These are phyloP conservation scores for Penicillium sp. DNA, from an alignment of 2,329 filamentous ascomycete genomes.

Conservation along the genomic window DNA sequence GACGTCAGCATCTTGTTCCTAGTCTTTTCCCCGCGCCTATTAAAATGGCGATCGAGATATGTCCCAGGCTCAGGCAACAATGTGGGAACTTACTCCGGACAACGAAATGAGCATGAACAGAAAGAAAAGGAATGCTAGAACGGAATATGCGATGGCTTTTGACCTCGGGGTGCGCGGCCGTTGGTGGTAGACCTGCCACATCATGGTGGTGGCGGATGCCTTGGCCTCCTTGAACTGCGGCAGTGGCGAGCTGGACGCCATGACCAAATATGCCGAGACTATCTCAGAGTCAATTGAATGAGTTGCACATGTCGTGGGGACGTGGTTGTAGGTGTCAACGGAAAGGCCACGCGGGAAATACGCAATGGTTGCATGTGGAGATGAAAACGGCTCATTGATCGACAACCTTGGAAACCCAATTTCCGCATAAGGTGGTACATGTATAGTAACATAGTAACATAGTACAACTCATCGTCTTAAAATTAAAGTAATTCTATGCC, in stretches of 20 bases:
- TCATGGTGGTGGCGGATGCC: constrained; percentile 19
- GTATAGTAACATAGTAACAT: neutral
- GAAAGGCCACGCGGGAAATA: constrained; percentile 20
- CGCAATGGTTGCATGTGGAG: constrained; percentile 16
- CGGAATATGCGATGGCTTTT: constrained; percentile 23
- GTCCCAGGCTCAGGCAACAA: neutral
- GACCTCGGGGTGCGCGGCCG: constrained; percentile 29
- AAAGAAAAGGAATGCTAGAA: constrained; percentile 26
- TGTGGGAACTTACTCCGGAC: constrained; percentile 19
- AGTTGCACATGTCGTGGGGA: constrained; percentile 11
- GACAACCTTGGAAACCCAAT: constrained; percentile 3
- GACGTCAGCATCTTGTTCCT: neutral
- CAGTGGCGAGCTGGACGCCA: constrained; percentile 28
- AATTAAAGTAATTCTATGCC: neutral
- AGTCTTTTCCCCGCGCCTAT: neutral
- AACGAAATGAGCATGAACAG: constrained; percentile 22
- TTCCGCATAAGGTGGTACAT: constrained; percentile 1
- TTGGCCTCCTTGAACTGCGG: constrained; percentile 28
- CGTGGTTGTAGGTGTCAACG: constrained; percentile 5
- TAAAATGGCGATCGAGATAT: neutral
- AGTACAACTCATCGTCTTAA: no score
- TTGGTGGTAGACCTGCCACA: constrained; percentile 27
- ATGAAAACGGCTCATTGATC: constrained; percentile 14
- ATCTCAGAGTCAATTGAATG: neutral
- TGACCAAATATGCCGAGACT: constrained; percentile 11